Conservation (phyloP, 1,284 basidiomycete genomes). For the Leccinum subfulvum region DNA sequence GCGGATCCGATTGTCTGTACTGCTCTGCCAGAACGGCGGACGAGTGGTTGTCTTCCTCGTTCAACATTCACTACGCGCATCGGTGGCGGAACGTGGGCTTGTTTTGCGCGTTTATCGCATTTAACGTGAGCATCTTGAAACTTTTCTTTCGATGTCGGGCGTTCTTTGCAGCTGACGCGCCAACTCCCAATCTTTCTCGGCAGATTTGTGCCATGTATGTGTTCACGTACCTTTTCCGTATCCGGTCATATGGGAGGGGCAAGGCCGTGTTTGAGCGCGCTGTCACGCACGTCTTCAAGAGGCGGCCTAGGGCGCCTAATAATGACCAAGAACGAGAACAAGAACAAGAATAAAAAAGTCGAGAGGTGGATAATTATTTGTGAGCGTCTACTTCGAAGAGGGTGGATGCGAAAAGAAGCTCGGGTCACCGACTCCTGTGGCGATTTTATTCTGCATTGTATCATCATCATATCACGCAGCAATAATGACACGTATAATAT, state of each 20-base stretch:
- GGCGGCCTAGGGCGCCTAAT: neutral
- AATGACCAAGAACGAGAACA: neutral
- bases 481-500: neutral
- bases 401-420: neutral
- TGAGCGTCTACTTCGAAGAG: neutral
- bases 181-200: neutral
- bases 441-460: neutral
- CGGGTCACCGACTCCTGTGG: neutral
- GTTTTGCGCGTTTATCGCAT: conserved; percentile 42
- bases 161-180: neutral
- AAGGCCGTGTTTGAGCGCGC: conserved; percentile 6
- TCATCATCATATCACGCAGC: neutral
- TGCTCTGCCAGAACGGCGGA: conserved; percentile 54
- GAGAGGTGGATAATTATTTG: neutral
- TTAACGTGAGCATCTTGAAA: conserved; percentile 44
- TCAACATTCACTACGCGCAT: conserved; percentile 50
- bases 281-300: neutral
- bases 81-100: conserved; percentile 54
- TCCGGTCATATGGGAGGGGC: conserved; percentile 24
- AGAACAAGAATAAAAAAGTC: neutral
- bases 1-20: conserved; percentile 61
- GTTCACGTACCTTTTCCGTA: conserved; percentile 41
- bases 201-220: conserved; percentile 33
- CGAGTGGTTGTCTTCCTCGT: conserved; percentile 39
- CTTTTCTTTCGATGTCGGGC: neutral